Percentiles rank a stretch among this genome's conserved stretches.
Conservation (phyloP, 169 alveolate species). For the Babesia bovis region DNA sequence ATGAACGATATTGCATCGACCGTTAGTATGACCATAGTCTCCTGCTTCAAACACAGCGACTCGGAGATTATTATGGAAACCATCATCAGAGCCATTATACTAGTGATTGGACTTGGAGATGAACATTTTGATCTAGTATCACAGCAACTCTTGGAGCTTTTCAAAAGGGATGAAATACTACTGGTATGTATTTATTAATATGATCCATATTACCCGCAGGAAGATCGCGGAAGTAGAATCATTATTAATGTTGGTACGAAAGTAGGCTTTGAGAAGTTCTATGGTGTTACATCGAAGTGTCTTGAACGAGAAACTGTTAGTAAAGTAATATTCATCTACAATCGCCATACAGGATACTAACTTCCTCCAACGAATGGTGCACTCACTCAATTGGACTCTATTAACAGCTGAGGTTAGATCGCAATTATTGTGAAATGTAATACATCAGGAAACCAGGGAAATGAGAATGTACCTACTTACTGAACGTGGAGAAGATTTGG, state of each 20-base stretch:
- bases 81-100: constrained; percentile 43
- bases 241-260: constrained; percentile 57
- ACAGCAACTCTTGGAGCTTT: constrained; percentile 49
- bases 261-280: constrained; percentile 59
- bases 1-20: constrained; percentile 27
- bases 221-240: constrained; percentile 56
- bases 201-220: constrained; percentile 17
- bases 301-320: constrained; percentile 6
- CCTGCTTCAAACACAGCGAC: constrained; percentile 62
- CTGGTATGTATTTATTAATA: constrained; percentile 23
- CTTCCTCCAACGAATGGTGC: constrained; percentile 65
- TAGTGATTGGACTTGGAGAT: constrained; percentile 48
- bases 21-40: constrained; percentile 43
- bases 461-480: constrained; percentile 66
- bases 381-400: constrained; percentile 75
- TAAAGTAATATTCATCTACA: not conserved
- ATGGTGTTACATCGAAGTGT: constrained; percentile 40
- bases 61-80: constrained; percentile 58
- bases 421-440: not conserved
- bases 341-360: constrained; percentile 16
- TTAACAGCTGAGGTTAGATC: constrained; percentile 63
- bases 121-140: constrained; percentile 51
- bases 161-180: constrained; percentile 33
- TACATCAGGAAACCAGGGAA: constrained; percentile 65
- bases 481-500: constrained; percentile 44